A percentile compares a stretch with the other conserved stretches of the same genome.
phyloP scores from a whole-genome alignment of 2,329 filamentous ascomycete species.

The Cadophora gregata region DNA sequence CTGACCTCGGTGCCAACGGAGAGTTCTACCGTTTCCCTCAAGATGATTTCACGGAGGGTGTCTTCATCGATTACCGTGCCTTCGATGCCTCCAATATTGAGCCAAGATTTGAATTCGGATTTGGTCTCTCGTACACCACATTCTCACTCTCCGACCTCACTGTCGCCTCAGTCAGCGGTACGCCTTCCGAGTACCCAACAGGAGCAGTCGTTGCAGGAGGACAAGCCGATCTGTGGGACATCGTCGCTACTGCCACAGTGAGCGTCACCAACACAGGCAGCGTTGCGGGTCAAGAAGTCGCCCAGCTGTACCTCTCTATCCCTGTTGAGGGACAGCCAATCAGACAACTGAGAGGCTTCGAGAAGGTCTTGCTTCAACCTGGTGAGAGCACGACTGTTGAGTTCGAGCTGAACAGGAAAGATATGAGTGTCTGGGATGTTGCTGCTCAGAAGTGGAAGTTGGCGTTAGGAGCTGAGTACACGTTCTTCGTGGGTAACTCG shows the following conservation, averaged over 20 bases:
- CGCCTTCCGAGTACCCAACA: conserved; percentile 10
- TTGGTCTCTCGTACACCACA: conserved; percentile 61
- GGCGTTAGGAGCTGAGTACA: conserved; percentile 15
- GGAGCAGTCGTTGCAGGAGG: conserved; percentile 48
- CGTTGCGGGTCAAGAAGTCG: conserved; percentile 41
- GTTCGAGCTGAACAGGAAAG: conserved; percentile 63
- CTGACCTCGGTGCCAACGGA: conserved; percentile 35
- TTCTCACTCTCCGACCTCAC: conserved; percentile 54
- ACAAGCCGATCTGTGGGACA: conserved; percentile 60
- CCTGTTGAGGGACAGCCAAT: conserved; percentile 49
- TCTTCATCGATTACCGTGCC: conserved; percentile 57
- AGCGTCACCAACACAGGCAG: conserved; percentile 59
- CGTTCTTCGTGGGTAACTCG: conserved; percentile 15
- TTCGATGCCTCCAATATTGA: conserved; percentile 50
- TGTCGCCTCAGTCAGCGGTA: not conserved
- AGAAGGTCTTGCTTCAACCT: conserved; percentile 57
- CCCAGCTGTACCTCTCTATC: conserved; percentile 42
- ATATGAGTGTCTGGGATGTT: conserved; percentile 70
- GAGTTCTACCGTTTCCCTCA: conserved; percentile 57
- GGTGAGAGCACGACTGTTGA: conserved; percentile 52
- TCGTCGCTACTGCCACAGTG: conserved; percentile 54
- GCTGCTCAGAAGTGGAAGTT: conserved; percentile 62
- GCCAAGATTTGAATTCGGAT: conserved; percentile 48
- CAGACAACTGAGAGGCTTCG: conserved; percentile 67
- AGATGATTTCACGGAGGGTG: conserved; percentile 54